Evolutionary conservation across 1,139 yeast genomes (phyloP).

Genomic region (Geotrichum histeridarum): DNA sequence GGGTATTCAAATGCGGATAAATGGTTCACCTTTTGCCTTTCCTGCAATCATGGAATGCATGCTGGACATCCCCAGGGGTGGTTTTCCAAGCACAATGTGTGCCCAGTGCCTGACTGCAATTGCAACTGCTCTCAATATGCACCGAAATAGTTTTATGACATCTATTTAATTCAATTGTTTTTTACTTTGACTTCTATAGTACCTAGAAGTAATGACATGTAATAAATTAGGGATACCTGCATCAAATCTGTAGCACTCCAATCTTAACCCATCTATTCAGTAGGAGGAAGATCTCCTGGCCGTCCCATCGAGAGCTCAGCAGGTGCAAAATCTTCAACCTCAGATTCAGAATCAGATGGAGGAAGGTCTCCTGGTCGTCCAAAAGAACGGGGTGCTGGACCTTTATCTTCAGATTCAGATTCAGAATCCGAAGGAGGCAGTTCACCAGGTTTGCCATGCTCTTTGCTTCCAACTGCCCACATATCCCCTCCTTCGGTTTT

Average conservation of each 20-base stretch:
- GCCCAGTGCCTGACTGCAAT: slow-evolving; percentile 91
- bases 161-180: slow-evolving; percentile 14
- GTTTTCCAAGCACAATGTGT: slow-evolving; percentile 79
- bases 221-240: too few relatives aligned
- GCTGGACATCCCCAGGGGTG: slow-evolving; percentile 94
- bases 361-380: slow-evolving; percentile 32
- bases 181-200: slow-evolving; percentile 22
- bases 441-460: slow-evolving; percentile 42
- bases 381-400: slow-evolving; percentile 21
- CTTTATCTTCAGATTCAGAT: slow-evolving; percentile 28
- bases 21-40: slow-evolving; percentile 85
- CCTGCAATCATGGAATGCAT: slow-evolving; percentile 91
- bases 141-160: neutral
- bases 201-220: too few relatives aligned
- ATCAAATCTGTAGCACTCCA: too few relatives aligned
- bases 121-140: slow-evolving; percentile 58
- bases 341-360: slow-evolving; percentile 30
- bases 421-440: slow-evolving; percentile 33
- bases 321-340: slow-evolving; percentile 17
- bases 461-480: slow-evolving; percentile 78
- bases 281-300: slow-evolving; percentile 23
- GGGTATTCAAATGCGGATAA: slow-evolving; percentile 29
- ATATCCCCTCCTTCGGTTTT: slow-evolving; percentile 52
- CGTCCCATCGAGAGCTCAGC: too few relatives aligned
- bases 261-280: slow-evolving; percentile 13